A percentile compares a stretch with the other conserved stretches of the same genome.
These are phyloP conservation scores for Rhizodiscina lignyota DNA, from an alignment of 495 filamentous ascomycete genomes.

Conservation along the genomic window DNA sequence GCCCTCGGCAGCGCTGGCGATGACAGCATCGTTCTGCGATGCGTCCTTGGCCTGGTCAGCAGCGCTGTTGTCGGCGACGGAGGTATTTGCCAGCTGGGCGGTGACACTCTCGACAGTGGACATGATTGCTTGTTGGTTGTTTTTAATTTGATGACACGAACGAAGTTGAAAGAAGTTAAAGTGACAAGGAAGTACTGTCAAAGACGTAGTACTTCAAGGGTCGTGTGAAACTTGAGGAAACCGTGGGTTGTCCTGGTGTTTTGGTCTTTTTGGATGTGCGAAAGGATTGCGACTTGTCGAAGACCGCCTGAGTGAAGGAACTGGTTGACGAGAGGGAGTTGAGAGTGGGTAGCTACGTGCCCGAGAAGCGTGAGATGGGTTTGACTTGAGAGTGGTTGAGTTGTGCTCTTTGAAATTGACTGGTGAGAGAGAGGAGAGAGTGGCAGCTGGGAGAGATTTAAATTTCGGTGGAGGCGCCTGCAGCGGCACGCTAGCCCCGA, in stretches of 20 bases:
- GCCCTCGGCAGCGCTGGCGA: constrained; percentile 93
- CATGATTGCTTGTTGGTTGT: constrained; percentile 22
- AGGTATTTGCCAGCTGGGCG: constrained; percentile 58
- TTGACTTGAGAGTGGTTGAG: constrained; percentile 11
- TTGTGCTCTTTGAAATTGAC: constrained; percentile 10
- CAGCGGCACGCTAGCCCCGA: no score
- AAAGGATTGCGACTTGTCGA: no score
- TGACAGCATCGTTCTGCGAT: constrained; percentile 69
- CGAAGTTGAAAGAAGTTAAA: constrained; percentile 3
- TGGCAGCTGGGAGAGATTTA: constrained; percentile 5
- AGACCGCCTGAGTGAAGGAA: constrained; percentile 19
- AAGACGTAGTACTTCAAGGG: constrained; percentile 8
- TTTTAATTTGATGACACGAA: constrained; percentile 22
- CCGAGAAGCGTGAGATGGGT: constrained; percentile 14
- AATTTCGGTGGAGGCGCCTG: no score
- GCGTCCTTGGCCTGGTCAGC: constrained; percentile 24
- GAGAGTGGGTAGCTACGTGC: constrained; percentile 27
- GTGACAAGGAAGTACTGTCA: no score
- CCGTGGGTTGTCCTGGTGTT: constrained; percentile 20
- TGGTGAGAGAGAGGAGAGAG: constrained; percentile 16
- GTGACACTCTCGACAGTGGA: constrained; percentile 58
- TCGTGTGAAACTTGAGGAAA: constrained; percentile 20
- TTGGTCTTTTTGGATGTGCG: constrained; percentile 1
- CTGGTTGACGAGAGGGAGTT: constrained; percentile 23
- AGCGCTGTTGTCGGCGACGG: neutral